Conservation (phyloP, 2,329 filamentous ascomycete species). For the Neocucurbitaria cava region DNA sequence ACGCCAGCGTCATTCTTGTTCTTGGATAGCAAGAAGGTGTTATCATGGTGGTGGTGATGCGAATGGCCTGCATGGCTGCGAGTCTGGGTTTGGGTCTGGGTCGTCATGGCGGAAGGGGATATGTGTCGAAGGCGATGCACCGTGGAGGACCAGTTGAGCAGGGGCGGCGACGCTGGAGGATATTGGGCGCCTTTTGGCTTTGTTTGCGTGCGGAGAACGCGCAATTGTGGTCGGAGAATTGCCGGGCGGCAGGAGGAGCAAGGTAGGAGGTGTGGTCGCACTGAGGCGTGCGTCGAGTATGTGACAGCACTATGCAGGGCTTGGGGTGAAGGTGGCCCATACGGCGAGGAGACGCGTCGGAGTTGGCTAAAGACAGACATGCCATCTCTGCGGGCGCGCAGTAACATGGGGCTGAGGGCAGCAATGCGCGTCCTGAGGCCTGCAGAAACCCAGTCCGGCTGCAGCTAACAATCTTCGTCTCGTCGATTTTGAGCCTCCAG, state of each 20-base stretch:
- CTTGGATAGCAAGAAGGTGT: slow-evolving; percentile 77
- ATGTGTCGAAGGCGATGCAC: slow-evolving; percentile 41
- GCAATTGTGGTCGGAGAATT: slow-evolving; percentile 26
- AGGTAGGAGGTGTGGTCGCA: slow-evolving; percentile 24
- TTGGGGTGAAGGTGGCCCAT: slow-evolving; percentile 36
- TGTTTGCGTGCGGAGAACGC: slow-evolving; percentile 42
- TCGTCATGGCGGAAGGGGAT: slow-evolving; percentile 39
- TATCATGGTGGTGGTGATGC: slow-evolving; percentile 78
- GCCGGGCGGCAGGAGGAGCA: slow-evolving; percentile 11
- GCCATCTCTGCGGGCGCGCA: slow-evolving; percentile 43
- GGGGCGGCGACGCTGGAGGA: slow-evolving; percentile 10
- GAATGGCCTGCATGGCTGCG: slow-evolving; percentile 54
- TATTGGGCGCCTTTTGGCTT: slow-evolving; percentile 28
- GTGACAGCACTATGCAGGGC: slow-evolving; percentile 18
- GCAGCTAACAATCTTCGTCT: slow-evolving; percentile 16
- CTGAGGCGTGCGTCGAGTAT: slow-evolving; percentile 23
- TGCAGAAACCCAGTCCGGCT: slow-evolving; percentile 19
- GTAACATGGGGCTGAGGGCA: slow-evolving; percentile 38
- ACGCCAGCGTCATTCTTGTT: slow-evolving; percentile 94
- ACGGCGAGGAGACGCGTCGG: slow-evolving; percentile 33
- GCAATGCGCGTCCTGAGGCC: slow-evolving; percentile 23
- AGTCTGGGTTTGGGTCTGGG: slow-evolving; percentile 40
- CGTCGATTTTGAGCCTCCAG: slow-evolving; percentile 28
- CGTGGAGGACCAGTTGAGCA: slow-evolving; percentile 42
- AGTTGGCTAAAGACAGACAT: slow-evolving; percentile 40